Conservation (phyloP, 306 rosid genomes). For the Cotoneaster glaucophyllus region DNA sequence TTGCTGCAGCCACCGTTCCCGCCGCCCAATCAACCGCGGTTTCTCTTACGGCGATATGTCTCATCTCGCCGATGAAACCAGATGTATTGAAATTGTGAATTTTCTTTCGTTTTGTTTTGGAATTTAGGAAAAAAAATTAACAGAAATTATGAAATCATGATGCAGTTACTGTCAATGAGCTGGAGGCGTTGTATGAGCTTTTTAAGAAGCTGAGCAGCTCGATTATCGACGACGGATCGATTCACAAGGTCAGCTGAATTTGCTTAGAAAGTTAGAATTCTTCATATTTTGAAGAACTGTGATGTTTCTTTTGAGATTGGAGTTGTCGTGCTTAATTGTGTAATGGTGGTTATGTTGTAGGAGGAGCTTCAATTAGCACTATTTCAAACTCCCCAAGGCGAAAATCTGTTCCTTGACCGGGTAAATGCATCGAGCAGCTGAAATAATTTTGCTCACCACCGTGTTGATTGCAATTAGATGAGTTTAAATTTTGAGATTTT, state of each 20-base stretch:
- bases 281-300: not conserved
- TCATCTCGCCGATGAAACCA: constrained; percentile 48
- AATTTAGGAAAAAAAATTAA: not conserved
- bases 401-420: constrained; percentile 69
- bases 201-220: constrained; percentile 72
- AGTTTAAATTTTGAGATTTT: no score
- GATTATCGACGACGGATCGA: constrained; percentile 63
- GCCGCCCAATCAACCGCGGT: constrained; percentile 6
- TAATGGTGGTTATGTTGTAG: constrained; percentile 26
- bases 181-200: constrained; percentile 69
- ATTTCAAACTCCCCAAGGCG: constrained; percentile 40
- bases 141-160: not conserved
- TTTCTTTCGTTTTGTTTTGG: not conserved
- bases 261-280: not conserved
- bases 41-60: constrained; percentile 15
- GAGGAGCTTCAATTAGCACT: constrained; percentile 81
- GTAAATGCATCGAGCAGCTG: constrained; percentile 21
- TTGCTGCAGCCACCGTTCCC: constrained; percentile 36
- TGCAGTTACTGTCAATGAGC: constrained; percentile 65
- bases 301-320: not conserved
- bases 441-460: no score
- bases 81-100: constrained; percentile 35
- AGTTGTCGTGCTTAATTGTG: not conserved
- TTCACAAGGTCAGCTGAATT: constrained; percentile 64
- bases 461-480: no score